Evolutionary conservation across 768 basidiomycete species (phyloP), one percentile per base, ranked within the genome.

Genomic region (Leccinum rimulosum): DNA sequence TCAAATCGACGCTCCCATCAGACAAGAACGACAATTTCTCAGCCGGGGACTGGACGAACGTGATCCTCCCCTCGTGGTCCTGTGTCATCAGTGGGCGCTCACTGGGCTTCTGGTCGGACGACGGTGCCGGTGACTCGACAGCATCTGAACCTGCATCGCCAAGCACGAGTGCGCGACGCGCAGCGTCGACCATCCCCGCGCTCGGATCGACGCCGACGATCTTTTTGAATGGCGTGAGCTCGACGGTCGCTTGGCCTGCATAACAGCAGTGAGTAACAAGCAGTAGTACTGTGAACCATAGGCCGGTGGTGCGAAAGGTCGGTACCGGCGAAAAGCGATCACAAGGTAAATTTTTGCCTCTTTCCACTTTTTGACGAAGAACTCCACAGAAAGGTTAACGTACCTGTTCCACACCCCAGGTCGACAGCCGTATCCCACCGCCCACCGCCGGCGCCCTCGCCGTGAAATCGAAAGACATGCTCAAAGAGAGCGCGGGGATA

Each of bases 381-480:
- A 33, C 17, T 51, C 51, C 17, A 36, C 17, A 48, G 4, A 31
- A 49, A 12, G 33, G 48, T 49, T 2, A 35, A 61, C 76, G 11
- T 58, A 89, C 91, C 89, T n/a, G 92, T 90, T 28, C 93, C 91
- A 72, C 92, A 93, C 4, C 93, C 91, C 2, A 93, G 69, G 64
- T 95, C 92, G 0, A 91, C 77, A 0, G 88, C 89, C 17, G 73
- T 76, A 14, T 83, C 77, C 80, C 84, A 89, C 55, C 70, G 61
- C 0, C 64, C 65, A 0, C 35, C 40, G 1, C n/a, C 27, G 3
- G 50, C 11, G 12, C 43, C 31, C 3, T 62, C 59, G 6, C 65
- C 69, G 65, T 93, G 91, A 66, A 84, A 88, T 4, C 75, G 68
- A 64, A 84, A 84, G 47, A 93, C 74, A 45, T 81, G 74, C 27